phyloP scores from a whole-genome alignment of 495 filamentous ascomycete genomes.

The Aspergillus nidulans region DNA sequence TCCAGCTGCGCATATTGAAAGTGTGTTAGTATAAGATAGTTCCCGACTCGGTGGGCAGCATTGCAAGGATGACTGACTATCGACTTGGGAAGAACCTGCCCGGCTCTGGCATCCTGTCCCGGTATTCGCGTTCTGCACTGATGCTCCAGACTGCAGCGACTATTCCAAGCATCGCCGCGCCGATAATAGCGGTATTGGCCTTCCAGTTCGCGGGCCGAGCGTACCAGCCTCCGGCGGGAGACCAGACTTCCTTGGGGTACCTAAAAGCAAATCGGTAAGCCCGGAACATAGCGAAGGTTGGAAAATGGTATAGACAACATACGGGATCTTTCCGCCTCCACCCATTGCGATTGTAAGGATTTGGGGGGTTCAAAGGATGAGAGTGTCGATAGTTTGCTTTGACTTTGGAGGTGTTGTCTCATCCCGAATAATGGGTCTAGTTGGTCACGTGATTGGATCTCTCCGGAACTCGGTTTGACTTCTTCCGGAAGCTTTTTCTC shows the following conservation, averaged over 20 bases:
- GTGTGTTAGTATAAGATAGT: conserved; percentile 16
- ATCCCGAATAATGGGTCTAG: conserved; percentile 36
- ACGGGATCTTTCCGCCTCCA: conserved; percentile 85
- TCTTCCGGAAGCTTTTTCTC: conserved; percentile 42
- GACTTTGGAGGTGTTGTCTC: conserved; percentile 18
- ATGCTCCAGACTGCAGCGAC: conserved; percentile 69
- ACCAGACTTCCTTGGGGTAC: conserved; percentile 99
- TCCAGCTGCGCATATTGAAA: conserved; percentile 62
- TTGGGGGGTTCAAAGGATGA: conserved; percentile 22
- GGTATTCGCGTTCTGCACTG: conserved; percentile 77
- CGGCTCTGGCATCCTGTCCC: conserved; percentile 80
- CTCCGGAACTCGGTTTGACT: conserved; percentile 31
- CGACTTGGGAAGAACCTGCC: conserved; percentile 91
- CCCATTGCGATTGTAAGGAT: conserved; percentile 41
- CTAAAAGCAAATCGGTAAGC: conserved; percentile 45
- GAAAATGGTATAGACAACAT: conserved; percentile 27
- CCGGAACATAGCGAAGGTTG: background rate
- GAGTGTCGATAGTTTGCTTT: conserved; percentile 23
- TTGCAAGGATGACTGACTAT: conserved; percentile 60
- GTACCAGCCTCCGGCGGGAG: conserved; percentile 97
- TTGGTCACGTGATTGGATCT: conserved; percentile 25
- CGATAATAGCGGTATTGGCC: conserved; percentile 82
- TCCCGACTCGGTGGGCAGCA: conserved; percentile 1
- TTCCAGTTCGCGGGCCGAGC: conserved; percentile 92
- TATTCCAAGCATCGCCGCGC: conserved; percentile 67